Percentiles rank a stretch among this genome's conserved stretches.
These are phyloP conservation scores for Tagetes erecta DNA, from an alignment of 129 eudicot genomes.

Conservation along the genomic window DNA sequence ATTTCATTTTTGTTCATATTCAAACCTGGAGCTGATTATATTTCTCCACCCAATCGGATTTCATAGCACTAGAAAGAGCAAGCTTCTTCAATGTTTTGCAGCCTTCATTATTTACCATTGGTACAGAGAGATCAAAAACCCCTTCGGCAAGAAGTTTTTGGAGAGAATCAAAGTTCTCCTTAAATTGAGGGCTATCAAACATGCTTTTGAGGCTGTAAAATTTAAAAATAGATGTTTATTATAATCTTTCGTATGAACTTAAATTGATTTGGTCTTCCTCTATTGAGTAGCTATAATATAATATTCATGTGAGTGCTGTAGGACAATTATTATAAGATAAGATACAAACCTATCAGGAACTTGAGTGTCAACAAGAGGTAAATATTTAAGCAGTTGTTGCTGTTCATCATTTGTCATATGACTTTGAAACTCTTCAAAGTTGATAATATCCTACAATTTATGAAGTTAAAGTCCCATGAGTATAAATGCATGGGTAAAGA, in stretches of 20 bases:
- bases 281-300: background rate
- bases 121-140: slow-evolving; percentile 58
- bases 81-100: slow-evolving; percentile 64
- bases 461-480: background rate
- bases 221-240: slow-evolving; percentile 23
- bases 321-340: background rate
- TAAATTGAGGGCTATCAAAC: slow-evolving; percentile 73
- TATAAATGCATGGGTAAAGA: background rate
- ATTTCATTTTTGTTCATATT: slow-evolving; percentile 8
- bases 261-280: background rate
- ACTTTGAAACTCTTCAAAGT: slow-evolving; percentile 54
- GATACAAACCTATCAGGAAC: slow-evolving; percentile 58
- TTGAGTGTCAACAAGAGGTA: slow-evolving; percentile 56
- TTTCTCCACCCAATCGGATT: slow-evolving; percentile 81
- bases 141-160: slow-evolving; percentile 90
- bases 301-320: slow-evolving; percentile 1
- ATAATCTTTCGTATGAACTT: slow-evolving; percentile 2
- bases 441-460: slow-evolving; percentile 66
- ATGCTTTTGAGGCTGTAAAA: slow-evolving; percentile 66
- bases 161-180: slow-evolving; percentile 70
- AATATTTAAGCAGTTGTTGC: slow-evolving; percentile 55
- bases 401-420: slow-evolving; percentile 61
- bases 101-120: slow-evolving; percentile 58
- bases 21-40: slow-evolving; percentile 72
- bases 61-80: slow-evolving; percentile 53